Conservation (phyloP, 1,139 yeast genomes). For the Ogataea hybrid region DNA sequence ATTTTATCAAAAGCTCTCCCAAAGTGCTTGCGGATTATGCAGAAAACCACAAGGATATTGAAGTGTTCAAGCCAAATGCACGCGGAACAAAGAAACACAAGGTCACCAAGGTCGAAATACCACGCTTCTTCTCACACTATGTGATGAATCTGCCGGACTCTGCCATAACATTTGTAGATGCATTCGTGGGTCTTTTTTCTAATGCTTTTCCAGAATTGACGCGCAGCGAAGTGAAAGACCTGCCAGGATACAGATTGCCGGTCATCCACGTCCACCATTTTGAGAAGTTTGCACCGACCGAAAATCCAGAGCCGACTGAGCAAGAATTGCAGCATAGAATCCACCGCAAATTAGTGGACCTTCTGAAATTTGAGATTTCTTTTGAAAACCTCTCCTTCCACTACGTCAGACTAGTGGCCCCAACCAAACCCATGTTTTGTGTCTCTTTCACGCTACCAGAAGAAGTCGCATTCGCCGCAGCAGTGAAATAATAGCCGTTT, state of each 20-base stretch:
- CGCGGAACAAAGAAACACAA: constrained; percentile 27
- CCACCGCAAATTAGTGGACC: constrained; percentile 52
- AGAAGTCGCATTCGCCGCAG: constrained; percentile 60
- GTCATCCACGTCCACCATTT: constrained; percentile 87
- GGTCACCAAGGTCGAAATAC: constrained; percentile 41
- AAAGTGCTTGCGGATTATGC: constrained; percentile 44
- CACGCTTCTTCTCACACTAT: constrained; percentile 64
- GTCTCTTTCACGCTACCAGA: constrained; percentile 75
- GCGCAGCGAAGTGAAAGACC: constrained; percentile 33
- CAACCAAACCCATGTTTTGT: constrained; percentile 96
- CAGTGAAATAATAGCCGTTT: not conserved
- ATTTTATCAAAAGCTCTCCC: constrained; percentile 66
- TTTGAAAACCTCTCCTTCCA: constrained; percentile 59
- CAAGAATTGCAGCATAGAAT: constrained; percentile 66
- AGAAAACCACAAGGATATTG: constrained; percentile 38
- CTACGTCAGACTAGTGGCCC: constrained; percentile 89
- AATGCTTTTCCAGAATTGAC: constrained; percentile 36
- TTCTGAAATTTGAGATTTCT: constrained; percentile 50
- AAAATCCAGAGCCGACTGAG: constrained; percentile 60
- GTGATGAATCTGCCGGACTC: constrained; percentile 97
- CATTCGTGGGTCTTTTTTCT: constrained; percentile 67
- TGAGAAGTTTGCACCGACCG: constrained; percentile 75
- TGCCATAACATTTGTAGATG: constrained; percentile 81
- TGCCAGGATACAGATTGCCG: constrained; percentile 62
- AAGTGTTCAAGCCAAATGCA: constrained; percentile 13